Evolutionary conservation across 495 filamentous ascomycete genomes (phyloP).

Genomic region (Neurospora intermedia): DNA sequence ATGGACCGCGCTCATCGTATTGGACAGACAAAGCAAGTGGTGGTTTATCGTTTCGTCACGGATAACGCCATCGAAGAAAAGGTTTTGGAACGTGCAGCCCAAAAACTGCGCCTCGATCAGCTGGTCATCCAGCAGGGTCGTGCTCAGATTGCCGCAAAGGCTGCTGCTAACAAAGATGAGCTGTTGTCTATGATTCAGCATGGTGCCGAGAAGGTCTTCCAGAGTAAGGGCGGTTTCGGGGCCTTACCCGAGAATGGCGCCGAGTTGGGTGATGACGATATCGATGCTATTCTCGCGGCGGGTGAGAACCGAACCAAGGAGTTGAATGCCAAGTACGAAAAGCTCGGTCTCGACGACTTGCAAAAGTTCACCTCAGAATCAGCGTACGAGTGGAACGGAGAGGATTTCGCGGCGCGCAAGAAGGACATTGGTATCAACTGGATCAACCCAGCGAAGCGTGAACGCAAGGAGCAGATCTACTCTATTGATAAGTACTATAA

Average conservation of each 20-base stretch:
- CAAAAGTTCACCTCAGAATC: constrained; percentile 97
- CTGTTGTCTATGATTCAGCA: constrained; percentile 97
- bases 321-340: constrained; percentile 88
- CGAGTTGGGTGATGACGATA: constrained; percentile 72
- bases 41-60: constrained; percentile 92
- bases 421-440: constrained; percentile 92
- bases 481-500: constrained; percentile 99
- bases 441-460: constrained; percentile 98
- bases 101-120: constrained; percentile 94
- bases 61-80: constrained; percentile 99
- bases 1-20: constrained; percentile 99
- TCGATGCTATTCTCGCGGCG: constrained; percentile 74
- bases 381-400: constrained; percentile 97
- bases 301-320: constrained; percentile 84
- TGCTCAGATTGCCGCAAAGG: constrained; percentile 81
- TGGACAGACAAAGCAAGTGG: constrained; percentile 95
- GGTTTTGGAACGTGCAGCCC: constrained; percentile 91
- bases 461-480: constrained; percentile 95
- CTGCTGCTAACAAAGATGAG: constrained; percentile 85
- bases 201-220: constrained; percentile 88
- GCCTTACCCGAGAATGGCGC: constrained; percentile 43
- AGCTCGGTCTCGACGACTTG: constrained; percentile 94
- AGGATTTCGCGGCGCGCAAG: constrained; percentile 84
- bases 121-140: constrained; percentile 99
- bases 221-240: constrained; percentile 50